Evolutionary conservation across 805 yeast species (phyloP).

Genomic region (Monosporozyma siamensis): DNA sequence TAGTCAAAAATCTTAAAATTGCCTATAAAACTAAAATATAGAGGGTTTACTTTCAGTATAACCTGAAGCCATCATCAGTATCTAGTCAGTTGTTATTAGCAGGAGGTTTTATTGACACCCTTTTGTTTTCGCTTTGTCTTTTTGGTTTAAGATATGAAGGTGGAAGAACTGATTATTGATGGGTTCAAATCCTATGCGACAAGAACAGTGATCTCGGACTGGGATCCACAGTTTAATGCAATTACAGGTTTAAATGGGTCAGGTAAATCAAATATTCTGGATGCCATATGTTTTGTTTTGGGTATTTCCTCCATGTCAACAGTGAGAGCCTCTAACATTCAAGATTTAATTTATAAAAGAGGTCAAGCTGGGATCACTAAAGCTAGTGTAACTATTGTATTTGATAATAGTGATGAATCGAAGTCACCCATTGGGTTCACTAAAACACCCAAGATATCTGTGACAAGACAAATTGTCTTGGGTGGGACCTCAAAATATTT

Average conservation of each 20-base stretch:
- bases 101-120: no score
- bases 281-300: constrained; percentile 95
- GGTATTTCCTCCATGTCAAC: constrained; percentile 94
- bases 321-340: constrained; percentile 85
- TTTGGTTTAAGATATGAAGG: no score
- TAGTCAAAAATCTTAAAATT: no score
- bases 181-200: constrained; percentile 98
- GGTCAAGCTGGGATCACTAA: constrained; percentile 98
- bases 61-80: no score
- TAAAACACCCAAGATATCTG: constrained; percentile 66
- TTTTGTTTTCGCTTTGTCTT: no score
- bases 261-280: constrained; percentile 92
- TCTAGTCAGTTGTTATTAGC: no score
- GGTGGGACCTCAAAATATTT: constrained; percentile 90
- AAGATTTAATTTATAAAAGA: constrained; percentile 89
- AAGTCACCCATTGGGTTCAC: constrained; percentile 86
- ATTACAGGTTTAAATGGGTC: constrained; percentile 97
- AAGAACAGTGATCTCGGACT: constrained; percentile 85
- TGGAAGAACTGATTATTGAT: constrained; percentile 92
- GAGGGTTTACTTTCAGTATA: no score
- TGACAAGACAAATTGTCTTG: constrained; percentile 80
- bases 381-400: constrained; percentile 93
- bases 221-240: constrained; percentile 97
- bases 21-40: no score
- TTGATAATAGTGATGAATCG: constrained; percentile 69